Evolutionary conservation across 768 basidiomycete species (phyloP), one percentile per base, ranked within the genome.

Genomic region (Hygrocybe punicea): DNA sequence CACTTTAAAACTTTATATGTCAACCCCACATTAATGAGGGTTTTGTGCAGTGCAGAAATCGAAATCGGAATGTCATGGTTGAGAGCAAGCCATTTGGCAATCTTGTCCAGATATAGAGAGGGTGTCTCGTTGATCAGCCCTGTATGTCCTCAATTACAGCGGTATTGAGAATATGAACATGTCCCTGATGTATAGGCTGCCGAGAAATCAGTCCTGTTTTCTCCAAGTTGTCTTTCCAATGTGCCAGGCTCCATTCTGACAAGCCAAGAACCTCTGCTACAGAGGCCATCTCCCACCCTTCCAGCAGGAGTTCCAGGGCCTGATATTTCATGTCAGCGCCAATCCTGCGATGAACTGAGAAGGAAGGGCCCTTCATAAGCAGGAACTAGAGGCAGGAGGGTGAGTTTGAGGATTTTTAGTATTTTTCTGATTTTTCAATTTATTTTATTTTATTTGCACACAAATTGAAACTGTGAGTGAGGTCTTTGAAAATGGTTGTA

Each of bases 401-500:
- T 29, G 29, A 29, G 29, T 29, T 29, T 29, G 29, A 29, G 29
- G 29, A 29, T 29, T 29, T 29, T 29, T 29, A 8, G 29, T 29
- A 29, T 29, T 29, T 29, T 29, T 29, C 29, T 29, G 29, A 29
- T 29, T 29, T 29, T 29, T 29, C 29, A 8, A 29, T 29, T 17
- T 49, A 36, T 37, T 55, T 40, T 19, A 33, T 48, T 59, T 29
- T 29, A 29, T 29, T 29, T 29, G 29, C 29, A 29, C 29, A 29
- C 29, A 29, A 51, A 51, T 14, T 51, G 23, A 35, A 35, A 51
- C 29, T 8, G 29, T 8, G 40, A 53, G 25, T 23, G 10, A 21
- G 36, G 19, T 54, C 25, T 56, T 52, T 59, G 63, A 74, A 67
- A 64, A 71, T 69, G 74, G 21, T 29, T 29, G 29, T 29, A 29